Base-by-base conservation (phyloP, 371 early-diverging fungal genomes). In the Apophysomyces trapeziformis region DNA sequence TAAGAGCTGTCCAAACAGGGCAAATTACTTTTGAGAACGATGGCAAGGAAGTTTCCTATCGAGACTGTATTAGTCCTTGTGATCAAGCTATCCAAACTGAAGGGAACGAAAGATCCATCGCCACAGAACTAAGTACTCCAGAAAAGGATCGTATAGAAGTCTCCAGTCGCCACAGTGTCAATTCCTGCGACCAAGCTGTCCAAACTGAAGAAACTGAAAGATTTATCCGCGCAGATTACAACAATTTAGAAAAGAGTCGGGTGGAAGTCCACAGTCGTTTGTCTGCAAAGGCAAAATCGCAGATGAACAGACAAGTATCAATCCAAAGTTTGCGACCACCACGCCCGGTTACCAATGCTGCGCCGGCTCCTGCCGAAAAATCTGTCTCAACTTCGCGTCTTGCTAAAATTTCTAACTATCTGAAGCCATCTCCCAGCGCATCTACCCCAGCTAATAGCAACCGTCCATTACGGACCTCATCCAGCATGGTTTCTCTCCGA, bases 331-430 rank as follows among this genome's bases (percentile, higher is more conserved):
- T 61, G 50, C 57, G 39, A 14, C 60, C 39, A 44, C 61, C 43
- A 32, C 67, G 56, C 4, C 45, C 60, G 8, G 13, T 57, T 36
- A 38, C 44, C 38, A 57, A 58, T 38, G 43, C 41, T 16, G 32
- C 67, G 39, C 44, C 67, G 4, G 60, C 67, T 2, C 35, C 57
- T 4, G 61, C 56, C 57, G 72, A 75, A 43, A 57, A 67, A 13
- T 76, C 76, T 43, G 46, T 72, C 2, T 76, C 76, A 14, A 70
- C 71, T 0, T 76, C 77, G 11, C 66, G 77, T 41, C 62, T 73
- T 4, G 66, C 63, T 6, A 65, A 59, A 38, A 67, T 73, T 21
- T 69, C 77, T 26, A 60, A 69, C 7, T 58, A 64, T n/a, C 58
- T 71, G 16, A 60, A 58, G 13, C 74, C 70, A 35, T 58, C 67